Percentiles rank a stretch among this genome's conserved stretches.
Conservation (phyloP, 805 yeast species). For the Candida maris region DNA sequence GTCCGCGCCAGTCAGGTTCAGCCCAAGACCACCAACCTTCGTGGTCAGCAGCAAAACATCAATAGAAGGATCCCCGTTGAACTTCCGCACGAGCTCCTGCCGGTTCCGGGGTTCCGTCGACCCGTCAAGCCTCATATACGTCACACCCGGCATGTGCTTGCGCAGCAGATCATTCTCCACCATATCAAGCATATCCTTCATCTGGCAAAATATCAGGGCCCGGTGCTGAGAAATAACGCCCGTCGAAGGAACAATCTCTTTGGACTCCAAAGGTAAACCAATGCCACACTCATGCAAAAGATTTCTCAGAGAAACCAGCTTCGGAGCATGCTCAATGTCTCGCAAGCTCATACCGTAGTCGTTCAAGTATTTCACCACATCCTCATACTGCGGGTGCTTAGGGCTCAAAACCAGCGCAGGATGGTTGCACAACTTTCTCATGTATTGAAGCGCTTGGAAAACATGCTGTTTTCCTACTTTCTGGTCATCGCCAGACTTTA, state of each 20-base stretch:
- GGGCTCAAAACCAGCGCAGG: constrained; percentile 85
- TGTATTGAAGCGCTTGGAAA: constrained; percentile 94
- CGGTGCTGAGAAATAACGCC: constrained; percentile 88
- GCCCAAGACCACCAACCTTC: constrained; percentile 98
- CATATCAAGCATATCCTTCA: constrained; percentile 96
- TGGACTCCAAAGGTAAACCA: constrained; percentile 38
- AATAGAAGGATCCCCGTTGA: constrained; percentile 95
- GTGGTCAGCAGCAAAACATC: constrained; percentile 90
- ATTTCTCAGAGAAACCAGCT: constrained; percentile 74
- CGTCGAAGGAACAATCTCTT: constrained; percentile 29
- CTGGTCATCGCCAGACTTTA: constrained; percentile 36
- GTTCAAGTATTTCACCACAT: constrained; percentile 59
- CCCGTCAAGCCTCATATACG: constrained; percentile 94
- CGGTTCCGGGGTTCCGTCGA: constrained; percentile 88
- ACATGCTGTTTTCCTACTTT: constrained; percentile 73
- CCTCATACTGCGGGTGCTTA: constrained; percentile 75
- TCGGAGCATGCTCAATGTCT: constrained; percentile 86
- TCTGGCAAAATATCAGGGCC: constrained; percentile 91
- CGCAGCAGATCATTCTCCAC: constrained; percentile 86
- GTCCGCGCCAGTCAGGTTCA: constrained; percentile 96
- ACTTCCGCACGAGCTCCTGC: constrained; percentile 84
- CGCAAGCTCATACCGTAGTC: constrained; percentile 57
- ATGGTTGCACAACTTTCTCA: constrained; percentile 96
- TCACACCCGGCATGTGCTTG: constrained; percentile 83
- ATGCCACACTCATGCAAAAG: constrained; percentile 91